phyloP scores from a whole-genome alignment of 1,284 basidiomycete genomes.

The Boletus mariae region DNA sequence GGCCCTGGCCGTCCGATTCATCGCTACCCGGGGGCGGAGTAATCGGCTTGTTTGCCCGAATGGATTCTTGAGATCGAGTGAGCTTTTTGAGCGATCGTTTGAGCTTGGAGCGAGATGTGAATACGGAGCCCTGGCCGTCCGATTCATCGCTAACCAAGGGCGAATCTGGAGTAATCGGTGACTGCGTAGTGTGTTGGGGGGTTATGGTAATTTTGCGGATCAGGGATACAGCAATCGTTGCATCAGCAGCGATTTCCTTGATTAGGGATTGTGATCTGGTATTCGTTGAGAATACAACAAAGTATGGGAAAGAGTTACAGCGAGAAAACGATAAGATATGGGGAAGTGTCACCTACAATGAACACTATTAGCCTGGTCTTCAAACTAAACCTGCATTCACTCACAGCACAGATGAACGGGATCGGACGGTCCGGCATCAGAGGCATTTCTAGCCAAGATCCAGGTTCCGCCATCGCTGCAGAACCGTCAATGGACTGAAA shows the following conservation, averaged over 20 bases:
- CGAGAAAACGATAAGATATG: slow-evolving; percentile 56
- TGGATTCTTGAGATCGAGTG: slow-evolving; percentile 26
- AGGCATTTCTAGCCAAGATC: slow-evolving; percentile 66
- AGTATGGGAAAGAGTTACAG: slow-evolving; percentile 56
- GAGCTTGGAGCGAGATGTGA: slow-evolving; percentile 33
- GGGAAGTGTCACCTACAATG: slow-evolving; percentile 57
- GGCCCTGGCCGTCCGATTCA: slow-evolving; percentile 38
- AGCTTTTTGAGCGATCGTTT: slow-evolving; percentile 40
- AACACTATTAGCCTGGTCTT: slow-evolving; percentile 2
- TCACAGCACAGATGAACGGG: slow-evolving; percentile 61
- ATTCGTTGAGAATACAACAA: slow-evolving; percentile 65
- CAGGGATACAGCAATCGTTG: slow-evolving; percentile 61
- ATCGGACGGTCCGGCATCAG: slow-evolving; percentile 57
- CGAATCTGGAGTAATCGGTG: slow-evolving; percentile 45
- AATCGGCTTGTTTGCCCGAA: slow-evolving; percentile 22
- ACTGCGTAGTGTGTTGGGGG: slow-evolving; percentile 34
- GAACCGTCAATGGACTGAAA: slow-evolving; percentile 56
- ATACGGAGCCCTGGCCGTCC: slow-evolving; percentile 25
- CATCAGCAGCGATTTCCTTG: slow-evolving; percentile 63
- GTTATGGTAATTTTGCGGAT: slow-evolving; percentile 53
- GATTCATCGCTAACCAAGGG: slow-evolving; percentile 50
- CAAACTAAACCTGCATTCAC: slow-evolving; percentile 12
- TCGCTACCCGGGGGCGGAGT: slow-evolving; percentile 48
- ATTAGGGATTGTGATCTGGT: slow-evolving; percentile 50
- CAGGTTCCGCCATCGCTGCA: slow-evolving; percentile 32